phyloP scores from a whole-genome alignment of 345 rosid species.

The Cardamine chenopodiifolia region DNA sequence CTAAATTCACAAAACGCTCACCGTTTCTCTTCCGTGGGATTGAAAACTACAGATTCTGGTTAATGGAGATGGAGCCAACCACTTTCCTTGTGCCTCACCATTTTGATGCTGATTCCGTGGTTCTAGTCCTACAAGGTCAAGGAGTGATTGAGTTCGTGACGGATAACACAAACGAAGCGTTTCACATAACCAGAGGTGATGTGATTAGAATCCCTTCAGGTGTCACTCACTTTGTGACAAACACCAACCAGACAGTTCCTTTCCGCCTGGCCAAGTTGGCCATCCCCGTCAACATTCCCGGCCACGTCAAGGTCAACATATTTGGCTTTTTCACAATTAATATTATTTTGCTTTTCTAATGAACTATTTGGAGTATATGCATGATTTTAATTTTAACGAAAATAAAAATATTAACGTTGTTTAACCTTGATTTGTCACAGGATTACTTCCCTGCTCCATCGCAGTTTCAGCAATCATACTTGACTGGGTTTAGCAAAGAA shows the following conservation, averaged over 20 bases:
- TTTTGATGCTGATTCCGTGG: constrained; percentile 46
- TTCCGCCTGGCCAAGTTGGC: constrained; percentile 42
- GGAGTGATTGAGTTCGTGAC: constrained; percentile 41
- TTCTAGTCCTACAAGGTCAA: constrained; percentile 47
- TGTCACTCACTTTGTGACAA: constrained; percentile 41
- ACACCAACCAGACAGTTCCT: constrained; percentile 39
- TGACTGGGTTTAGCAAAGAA: constrained; percentile 45
- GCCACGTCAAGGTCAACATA: constrained; percentile 42
- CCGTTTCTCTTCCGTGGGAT: constrained; percentile 48
- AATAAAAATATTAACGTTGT: neutral
- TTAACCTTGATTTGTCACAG: constrained; percentile 27
- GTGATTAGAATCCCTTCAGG: constrained; percentile 49
- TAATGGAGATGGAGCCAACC: constrained; percentile 47
- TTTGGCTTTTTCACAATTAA: neutral
- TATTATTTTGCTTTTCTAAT: neutral
- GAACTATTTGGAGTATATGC: neutral
- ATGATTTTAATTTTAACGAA: neutral
- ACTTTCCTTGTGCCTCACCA: constrained; percentile 55
- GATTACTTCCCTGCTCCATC: constrained; percentile 42
- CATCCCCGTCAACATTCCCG: constrained; percentile 45
- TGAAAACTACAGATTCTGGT: constrained; percentile 44
- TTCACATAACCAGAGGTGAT: constrained; percentile 46
- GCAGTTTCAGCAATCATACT: constrained; percentile 46
- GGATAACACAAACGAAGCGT: constrained; percentile 41
- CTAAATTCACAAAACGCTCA: constrained; percentile 47